Percentiles rank a stretch among this genome's conserved stretches.
These are phyloP conservation scores for Cokeromyces recurvatus DNA, from an alignment of 371 early-diverging fungal species.

Conservation along the genomic window DNA sequence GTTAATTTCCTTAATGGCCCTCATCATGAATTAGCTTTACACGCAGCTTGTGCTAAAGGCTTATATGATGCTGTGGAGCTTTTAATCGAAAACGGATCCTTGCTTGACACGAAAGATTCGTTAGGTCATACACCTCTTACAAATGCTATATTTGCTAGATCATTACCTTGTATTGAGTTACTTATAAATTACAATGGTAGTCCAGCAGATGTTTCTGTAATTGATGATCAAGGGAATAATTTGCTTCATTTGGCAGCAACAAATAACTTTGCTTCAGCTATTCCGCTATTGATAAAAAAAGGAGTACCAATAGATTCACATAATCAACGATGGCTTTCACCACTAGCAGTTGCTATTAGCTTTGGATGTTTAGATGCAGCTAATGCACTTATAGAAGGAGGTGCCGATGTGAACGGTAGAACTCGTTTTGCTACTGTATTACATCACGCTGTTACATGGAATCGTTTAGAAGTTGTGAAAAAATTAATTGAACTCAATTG, in stretches of 20 bases:
- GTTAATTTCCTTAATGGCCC: slow-evolving; percentile 39
- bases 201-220: slow-evolving; percentile 29
- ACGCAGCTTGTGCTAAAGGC: slow-evolving; percentile 33
- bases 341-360: slow-evolving; percentile 43
- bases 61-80: slow-evolving; percentile 38
- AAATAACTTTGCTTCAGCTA: slow-evolving; percentile 23
- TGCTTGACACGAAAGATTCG: slow-evolving; percentile 53
- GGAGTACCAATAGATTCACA: slow-evolving; percentile 19
- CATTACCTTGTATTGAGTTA: slow-evolving; percentile 23
- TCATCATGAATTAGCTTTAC: slow-evolving; percentile 36
- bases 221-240: slow-evolving; percentile 64
- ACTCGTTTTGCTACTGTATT: slow-evolving; percentile 30
- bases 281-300: slow-evolving; percentile 20
- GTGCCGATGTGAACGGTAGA: slow-evolving; percentile 33
- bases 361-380: slow-evolving; percentile 24
- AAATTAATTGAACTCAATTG: slow-evolving; percentile 26
- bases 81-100: slow-evolving; percentile 38
- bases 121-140: slow-evolving; percentile 64
- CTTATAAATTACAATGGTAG: slow-evolving; percentile 29
- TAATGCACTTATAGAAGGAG: slow-evolving; percentile 18
- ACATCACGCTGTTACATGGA: slow-evolving; percentile 47
- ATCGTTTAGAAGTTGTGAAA: slow-evolving; percentile 34
- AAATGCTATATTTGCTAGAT: slow-evolving; percentile 30
- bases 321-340: slow-evolving; percentile 35
- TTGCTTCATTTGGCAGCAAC: slow-evolving; percentile 48